phyloP scores from a whole-genome alignment of 139 green algal genomes.

The Chlorella sp. region DNA sequence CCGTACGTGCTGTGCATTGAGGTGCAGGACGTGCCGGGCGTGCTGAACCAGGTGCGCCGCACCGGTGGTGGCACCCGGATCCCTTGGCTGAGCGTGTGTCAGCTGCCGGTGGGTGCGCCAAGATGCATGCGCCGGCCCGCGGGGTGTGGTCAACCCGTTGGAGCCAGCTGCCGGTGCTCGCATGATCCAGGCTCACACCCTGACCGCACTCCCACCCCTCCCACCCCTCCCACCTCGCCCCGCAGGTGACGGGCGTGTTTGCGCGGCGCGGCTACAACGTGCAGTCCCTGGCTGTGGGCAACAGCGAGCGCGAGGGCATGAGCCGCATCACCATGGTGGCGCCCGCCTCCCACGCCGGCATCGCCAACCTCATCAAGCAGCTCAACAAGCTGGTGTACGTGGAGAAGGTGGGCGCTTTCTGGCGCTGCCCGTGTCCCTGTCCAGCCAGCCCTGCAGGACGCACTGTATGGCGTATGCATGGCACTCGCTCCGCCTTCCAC shows the following conservation, averaged over 20 bases:
- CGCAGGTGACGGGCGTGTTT: slow-evolving; percentile 93
- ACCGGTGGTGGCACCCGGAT: too few relatives aligned
- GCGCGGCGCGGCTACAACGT: slow-evolving; percentile 98
- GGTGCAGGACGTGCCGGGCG: slow-evolving; percentile 89
- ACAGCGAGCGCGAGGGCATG: slow-evolving; percentile 76
- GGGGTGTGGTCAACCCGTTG: too few relatives aligned
- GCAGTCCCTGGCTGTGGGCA: slow-evolving; percentile 95
- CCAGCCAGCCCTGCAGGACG: too few relatives aligned
- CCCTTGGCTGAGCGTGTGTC: too few relatives aligned
- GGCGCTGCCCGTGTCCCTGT: too few relatives aligned
- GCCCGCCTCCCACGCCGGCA: slow-evolving; percentile 30
- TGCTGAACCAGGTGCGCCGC: slow-evolving; percentile 92
- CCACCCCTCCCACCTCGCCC: neutral
- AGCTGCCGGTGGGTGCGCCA: too few relatives aligned
- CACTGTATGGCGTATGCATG: too few relatives aligned
- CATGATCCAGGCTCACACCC: too few relatives aligned
- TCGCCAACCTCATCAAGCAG: slow-evolving; percentile 93
- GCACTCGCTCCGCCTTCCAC: too few relatives aligned
- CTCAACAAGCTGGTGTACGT: slow-evolving; percentile 92
- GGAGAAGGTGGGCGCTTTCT: slow-evolving; percentile 61
- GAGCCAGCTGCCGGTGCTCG: too few relatives aligned
- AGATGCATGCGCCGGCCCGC: too few relatives aligned
- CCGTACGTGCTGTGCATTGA: slow-evolving; percentile 90
- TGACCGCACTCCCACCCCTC: neutral
- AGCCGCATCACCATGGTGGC: slow-evolving; percentile 93